phyloP scores from a whole-genome alignment of 345 rosid species.

The Lepidium sativum region DNA sequence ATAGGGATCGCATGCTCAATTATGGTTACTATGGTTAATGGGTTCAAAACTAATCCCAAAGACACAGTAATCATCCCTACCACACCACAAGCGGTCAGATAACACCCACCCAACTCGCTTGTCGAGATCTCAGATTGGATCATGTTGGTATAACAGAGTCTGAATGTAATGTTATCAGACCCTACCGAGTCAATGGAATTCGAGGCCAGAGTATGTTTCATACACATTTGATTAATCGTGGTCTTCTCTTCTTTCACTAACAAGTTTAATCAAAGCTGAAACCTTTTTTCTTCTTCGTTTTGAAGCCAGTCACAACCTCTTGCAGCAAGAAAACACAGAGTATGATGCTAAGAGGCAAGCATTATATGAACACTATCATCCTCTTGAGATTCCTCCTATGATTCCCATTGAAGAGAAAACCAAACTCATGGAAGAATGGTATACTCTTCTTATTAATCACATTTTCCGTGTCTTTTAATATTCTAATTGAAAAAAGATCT shows the following conservation, averaged over 20 bases:
- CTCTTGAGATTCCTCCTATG: constrained; percentile 59
- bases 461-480: background rate
- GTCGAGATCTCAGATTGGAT: too few relatives aligned
- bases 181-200: constrained; percentile 49
- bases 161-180: too few relatives aligned
- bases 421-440: constrained; percentile 96
- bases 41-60: too few relatives aligned
- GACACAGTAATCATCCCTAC: too few relatives aligned
- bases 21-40: too few relatives aligned
- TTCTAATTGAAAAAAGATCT: background rate
- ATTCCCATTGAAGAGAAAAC: constrained; percentile 73
- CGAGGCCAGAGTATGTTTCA: constrained; percentile 58
- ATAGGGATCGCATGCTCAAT: too few relatives aligned
- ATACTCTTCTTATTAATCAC: background rate
- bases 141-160: too few relatives aligned
- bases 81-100: too few relatives aligned
- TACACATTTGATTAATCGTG: background rate
- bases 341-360: constrained; percentile 71
- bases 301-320: constrained; percentile 69
- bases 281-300: constrained; percentile 6
- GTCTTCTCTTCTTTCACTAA: background rate
- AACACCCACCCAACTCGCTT: too few relatives aligned
- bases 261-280: constrained; percentile 3
- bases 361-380: constrained; percentile 63
- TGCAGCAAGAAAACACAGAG: constrained; percentile 66